Base-by-base conservation (phyloP, 2,329 filamentous ascomycete species). In the Scedosporium apiospermum region DNA sequence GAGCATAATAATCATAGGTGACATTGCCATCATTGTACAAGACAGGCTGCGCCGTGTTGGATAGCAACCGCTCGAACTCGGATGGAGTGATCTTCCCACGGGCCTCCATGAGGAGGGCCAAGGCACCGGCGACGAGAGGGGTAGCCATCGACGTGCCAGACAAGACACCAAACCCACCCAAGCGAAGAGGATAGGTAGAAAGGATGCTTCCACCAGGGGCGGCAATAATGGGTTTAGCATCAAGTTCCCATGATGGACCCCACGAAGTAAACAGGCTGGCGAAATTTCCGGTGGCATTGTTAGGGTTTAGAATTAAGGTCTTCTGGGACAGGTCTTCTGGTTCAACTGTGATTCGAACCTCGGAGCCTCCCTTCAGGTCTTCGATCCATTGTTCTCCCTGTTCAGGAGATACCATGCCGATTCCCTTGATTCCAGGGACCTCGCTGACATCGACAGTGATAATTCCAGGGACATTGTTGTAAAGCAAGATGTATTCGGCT, bases 91-190 rank as follows among this genome's bases (percentile, higher is more conserved):
- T 74, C 26, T 75, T 81, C n/a, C 78, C 78, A 41, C 80, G 78
- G 16, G 77, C 78, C 63, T 83, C 75, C 46, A 77, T 78, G 63
- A 86, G 71, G 42, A 87, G 76, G 1, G 83, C 83, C 49, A 79
- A 75, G 61, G 84, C 78, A 41, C 77, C 85, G 4, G 83, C 82
- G 4, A 79, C 74, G 14, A 83, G 76, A 6, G 84, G 83, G 41
- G 79, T 80, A 3, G 84, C 78, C 85, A 88, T 87, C 1, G 83
- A 86, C 0, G 83, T 86, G 12, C 83, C 83, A 41, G 76, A 84
- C 27, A 78, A 71, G 1, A 85, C 77, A 23, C 76, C 78, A 61
- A 85, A 87, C 34, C 73, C 72, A 26, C 80, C 80, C 38, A 74
- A 68, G 3, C 71, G 71, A 3, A 69, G 64, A 0, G 81, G 83